Base-by-base conservation (phyloP, 108 stramenopile species). In the Seminavis robusta region DNA sequence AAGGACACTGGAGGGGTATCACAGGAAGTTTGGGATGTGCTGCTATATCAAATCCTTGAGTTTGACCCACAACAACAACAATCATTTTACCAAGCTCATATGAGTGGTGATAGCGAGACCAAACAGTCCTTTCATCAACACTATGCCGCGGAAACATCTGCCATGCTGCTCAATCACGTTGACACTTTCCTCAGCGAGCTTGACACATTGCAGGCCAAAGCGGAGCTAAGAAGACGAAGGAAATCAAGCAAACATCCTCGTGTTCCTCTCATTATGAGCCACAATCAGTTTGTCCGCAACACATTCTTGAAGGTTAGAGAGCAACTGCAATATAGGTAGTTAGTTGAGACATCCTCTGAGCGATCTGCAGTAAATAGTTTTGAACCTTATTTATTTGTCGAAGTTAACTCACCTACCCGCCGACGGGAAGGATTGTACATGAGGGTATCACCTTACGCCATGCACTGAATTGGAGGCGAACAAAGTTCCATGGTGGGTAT, bases 241-340 rank as follows among this genome's bases (percentile, higher is more conserved):
- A n/a, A n/a, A n/a, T n/a, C n/a, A n/a, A n/a, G n/a, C n/a, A n/a
- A n/a, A 28, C 67, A 68, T 37, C 67, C 67, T 2, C 57, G 83
- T 27, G 65, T 84, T 1, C 83, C 83, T 0, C 25, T 84, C 49
- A 80, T 84, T 47, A 47, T 75, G 42, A 56, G 61, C 17, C 83
- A 84, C 52, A 80, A 84, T 57, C 58, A 63, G 1, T 77, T 84
- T 62, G 83, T 84, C 20, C 65, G 40, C 28, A 34, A 61, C 15
- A 84, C 83, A 13, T 84, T 84, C 37, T 33, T 58, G 36, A 76
- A 63, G 9, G 83, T 80, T 0, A 80, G n/a, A n/a, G n/a, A n/a
- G n/a, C n/a, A n/a, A n/a, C n/a, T n/a, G n/a, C n/a, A n/a, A n/a
- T n/a, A n/a, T n/a, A n/a, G n/a, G n/a, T n/a, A n/a, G n/a, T n/a